Evolutionary conservation across 805 yeast species (phyloP).

Genomic region (Candida pseudofarinosa): DNA sequence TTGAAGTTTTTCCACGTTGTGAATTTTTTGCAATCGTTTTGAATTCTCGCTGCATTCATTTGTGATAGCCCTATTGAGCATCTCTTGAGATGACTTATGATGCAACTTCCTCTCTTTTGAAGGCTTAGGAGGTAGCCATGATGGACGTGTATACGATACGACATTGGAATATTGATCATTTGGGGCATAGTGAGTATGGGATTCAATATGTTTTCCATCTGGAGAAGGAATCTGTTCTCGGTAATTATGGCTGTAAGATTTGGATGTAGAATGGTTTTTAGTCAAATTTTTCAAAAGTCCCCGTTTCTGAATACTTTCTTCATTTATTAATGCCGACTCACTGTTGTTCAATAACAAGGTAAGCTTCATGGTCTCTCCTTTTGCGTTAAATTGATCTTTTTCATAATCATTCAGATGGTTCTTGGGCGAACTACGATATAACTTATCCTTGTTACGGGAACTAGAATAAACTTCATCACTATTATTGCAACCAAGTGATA

Average conservation of each 20-base stretch:
- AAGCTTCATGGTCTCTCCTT: conserved; percentile 33
- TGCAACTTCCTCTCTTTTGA: conserved; percentile 51
- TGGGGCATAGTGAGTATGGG: not conserved
- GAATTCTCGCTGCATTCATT: conserved; percentile 32
- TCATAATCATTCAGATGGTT: not conserved
- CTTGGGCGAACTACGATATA: not conserved
- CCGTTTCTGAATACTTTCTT: conserved; percentile 20
- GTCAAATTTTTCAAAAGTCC: conserved; percentile 14
- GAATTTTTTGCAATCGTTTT: conserved; percentile 24
- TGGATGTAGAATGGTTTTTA: not conserved
- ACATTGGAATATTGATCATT: not conserved
- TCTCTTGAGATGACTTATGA: conserved; percentile 45
- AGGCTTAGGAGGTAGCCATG: conserved; percentile 64
- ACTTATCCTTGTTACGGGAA: not conserved
- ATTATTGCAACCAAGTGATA: not conserved
- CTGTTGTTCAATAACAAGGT: conserved; percentile 25
- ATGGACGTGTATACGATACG: conserved; percentile 52
- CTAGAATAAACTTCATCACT: not conserved
- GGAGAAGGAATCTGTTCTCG: not conserved
- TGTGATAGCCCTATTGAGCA: conserved; percentile 39
- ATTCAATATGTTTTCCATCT: not conserved
- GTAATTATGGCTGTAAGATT: not conserved
- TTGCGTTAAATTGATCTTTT: conserved; percentile 14
- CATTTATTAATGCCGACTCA: conserved; percentile 19
- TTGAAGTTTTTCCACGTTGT: conserved; percentile 27